Evolutionary conservation across 495 filamentous ascomycete genomes (phyloP), one percentile per base, ranked within the genome.

Genomic region (Trichoderma asperelloides): DNA sequence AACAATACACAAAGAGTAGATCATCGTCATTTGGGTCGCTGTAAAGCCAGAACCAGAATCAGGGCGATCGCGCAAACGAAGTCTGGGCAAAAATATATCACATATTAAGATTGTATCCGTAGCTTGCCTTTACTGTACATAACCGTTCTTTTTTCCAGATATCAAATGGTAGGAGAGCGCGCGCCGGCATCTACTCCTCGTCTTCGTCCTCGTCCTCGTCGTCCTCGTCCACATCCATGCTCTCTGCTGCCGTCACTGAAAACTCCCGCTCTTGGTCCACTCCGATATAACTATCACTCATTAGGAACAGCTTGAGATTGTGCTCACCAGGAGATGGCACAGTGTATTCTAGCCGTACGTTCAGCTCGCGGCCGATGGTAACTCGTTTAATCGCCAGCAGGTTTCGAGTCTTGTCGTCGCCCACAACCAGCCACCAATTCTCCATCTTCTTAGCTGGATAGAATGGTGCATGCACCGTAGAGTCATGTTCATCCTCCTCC

Each of bases 241-340:
- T 93, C 77, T 98, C 94, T 16, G 88, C 91, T 23, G 89, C 95
- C 65, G 81, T 88, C 39, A 98, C 88, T 62, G 84, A 88, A 74
- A 99, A 97, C 2, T 85, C 85, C 41, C 93, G 95, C 66, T 95
- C 95, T 75, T 98, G 95, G 80, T 99, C 95, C 55, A 99, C 93
- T 8, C 96, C 96, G 21, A 97, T 86, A 77, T 97, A 99, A 76
- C 92, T 96, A 78, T 99, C 95, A 75, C 95, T 91, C 92, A 99
- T 96, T 76, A 98, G 81, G 77, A 91, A 96, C 66, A 97, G 81
- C 72, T 91, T 96, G 74, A 99, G 78, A 66, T 96, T 87, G 77
- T 97, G 90, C 70, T 91, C 84, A 39, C 95, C 95, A 65, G 90
- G 85, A 43, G 87, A 88, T 30, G 91, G 93, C 67, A 97, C 89